These are phyloP conservation scores for Huiozyma sinensis DNA, from an alignment of 805 yeast species.

Conservation along the genomic window DNA sequence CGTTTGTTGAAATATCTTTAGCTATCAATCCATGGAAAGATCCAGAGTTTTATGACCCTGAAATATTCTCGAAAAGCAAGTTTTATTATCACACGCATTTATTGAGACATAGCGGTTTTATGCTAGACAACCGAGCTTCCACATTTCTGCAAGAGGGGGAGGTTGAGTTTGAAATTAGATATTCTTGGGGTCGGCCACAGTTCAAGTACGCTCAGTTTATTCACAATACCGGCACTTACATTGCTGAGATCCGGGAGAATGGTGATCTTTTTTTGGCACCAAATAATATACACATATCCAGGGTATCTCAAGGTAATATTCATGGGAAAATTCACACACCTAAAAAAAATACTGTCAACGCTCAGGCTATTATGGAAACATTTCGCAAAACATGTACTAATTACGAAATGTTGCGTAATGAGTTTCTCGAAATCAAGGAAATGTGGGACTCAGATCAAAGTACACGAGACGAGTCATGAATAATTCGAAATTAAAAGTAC, in stretches of 20 bases:
- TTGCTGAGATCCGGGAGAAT: constrained; percentile 73
- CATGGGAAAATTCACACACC: constrained; percentile 24
- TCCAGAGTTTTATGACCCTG: constrained; percentile 35
- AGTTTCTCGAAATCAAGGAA: constrained; percentile 51
- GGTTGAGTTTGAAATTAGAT: constrained; percentile 48
- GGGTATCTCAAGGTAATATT: constrained; percentile 44
- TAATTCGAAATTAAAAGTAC: not conserved
- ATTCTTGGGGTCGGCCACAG: constrained; percentile 86
- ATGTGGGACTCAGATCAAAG: constrained; percentile 30
- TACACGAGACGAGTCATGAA: constrained; percentile 19
- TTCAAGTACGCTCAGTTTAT: constrained; percentile 82
- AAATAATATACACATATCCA: constrained; percentile 69
- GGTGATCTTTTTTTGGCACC: constrained; percentile 79
- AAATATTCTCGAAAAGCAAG: constrained; percentile 38
- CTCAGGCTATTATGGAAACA: constrained; percentile 62
- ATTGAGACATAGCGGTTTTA: constrained; percentile 58
- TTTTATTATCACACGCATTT: constrained; percentile 72
- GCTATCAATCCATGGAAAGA: constrained; percentile 67
- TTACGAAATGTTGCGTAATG: constrained; percentile 34
- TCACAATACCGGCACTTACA: constrained; percentile 79
- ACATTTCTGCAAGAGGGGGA: constrained; percentile 41
- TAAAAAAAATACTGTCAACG: constrained; percentile 39
- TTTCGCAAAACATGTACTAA: constrained; percentile 55
- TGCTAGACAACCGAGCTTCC: constrained; percentile 73
- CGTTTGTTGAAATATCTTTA: constrained; percentile 59